These are phyloP conservation scores for Gossypium mustelinum DNA, from an alignment of 345 rosid genomes.

Conservation along the genomic window DNA sequence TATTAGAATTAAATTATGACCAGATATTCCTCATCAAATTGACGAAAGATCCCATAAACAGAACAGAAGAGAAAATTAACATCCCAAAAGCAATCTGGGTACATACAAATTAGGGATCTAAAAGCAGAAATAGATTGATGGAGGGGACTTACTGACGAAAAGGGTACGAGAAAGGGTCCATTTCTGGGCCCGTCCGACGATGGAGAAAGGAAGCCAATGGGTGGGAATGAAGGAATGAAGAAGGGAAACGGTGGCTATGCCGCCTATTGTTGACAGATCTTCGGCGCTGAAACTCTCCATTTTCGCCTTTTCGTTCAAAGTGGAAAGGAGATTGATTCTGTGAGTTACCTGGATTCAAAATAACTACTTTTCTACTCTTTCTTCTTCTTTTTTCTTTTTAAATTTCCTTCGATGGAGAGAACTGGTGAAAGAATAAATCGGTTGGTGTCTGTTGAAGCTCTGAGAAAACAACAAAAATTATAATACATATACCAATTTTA, in stretches of 20 bases:
- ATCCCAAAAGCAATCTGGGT: background rate
- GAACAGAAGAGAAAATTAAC: background rate
- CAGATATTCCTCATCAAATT: background rate
- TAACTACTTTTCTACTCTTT: no score
- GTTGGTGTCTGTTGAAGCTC: no score
- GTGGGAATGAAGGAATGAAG: constrained; percentile 93
- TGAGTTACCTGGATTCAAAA: no score
- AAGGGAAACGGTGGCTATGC: constrained; percentile 92
- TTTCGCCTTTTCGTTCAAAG: background rate
- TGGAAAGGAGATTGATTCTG: background rate
- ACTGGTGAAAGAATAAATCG: no score
- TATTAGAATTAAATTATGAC: background rate
- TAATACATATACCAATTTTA: no score
- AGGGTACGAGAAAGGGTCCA: constrained; percentile 95
- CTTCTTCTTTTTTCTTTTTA: no score
- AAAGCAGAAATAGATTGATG: background rate
- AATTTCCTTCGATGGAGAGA: no score
- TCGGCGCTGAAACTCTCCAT: constrained; percentile 75
- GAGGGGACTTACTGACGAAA: constrained; percentile 65
- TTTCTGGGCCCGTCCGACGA: constrained; percentile 97
- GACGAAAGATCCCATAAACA: background rate
- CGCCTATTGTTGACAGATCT: constrained; percentile 94
- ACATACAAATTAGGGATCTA: constrained; percentile 1
- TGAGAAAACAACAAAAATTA: no score
- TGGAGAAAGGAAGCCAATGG: constrained; percentile 97